Base-by-base conservation (phyloP, 1,139 yeast genomes). In the Entelexis sorbosivorans region DNA sequence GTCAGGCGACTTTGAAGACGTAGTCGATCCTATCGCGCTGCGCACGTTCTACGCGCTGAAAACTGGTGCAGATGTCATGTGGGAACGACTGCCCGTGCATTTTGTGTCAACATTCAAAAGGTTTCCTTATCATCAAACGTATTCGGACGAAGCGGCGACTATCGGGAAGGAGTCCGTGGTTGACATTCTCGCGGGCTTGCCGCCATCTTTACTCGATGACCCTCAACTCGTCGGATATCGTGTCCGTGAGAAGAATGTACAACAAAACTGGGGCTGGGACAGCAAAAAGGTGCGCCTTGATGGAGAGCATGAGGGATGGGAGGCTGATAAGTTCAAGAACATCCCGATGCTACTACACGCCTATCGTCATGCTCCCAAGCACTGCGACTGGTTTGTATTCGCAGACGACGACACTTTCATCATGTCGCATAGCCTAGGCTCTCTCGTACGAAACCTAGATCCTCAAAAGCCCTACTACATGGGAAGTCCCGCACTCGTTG, bases 1-100 rank as follows among this genome's bases (percentile, higher is more conserved):
- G 11, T 4, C 44, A 7, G 52, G 45, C 1, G 61, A 63, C 11
- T 44, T 14, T 11, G 20, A 35, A 24, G 55, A 47, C 7, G 55
- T 45, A 2, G n/a, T 52, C 16, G 53, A 54, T 29, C 49, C 51
- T 7, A 38, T 53, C 9, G 56, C 52, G 1, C 60, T 64, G 14
- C 58, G 60, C 6, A 47, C 63, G 9, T 67, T 65, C 50, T 49
- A 64, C 17, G 65, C 68, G 69, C 58, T 68, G 48, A 68, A 68
- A 49, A 65, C 70, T 4, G 71, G 72, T 7, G 63, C 65, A 8
- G 62, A 65, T 19, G 67, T 64, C 4, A 52, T 64, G 52, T 67
- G 70, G 70, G 56, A 64, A 16, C 63, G 71, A 13, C 52, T 68
- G 49, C 71, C 72, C 5, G 57, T 64, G 14, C 72, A 68, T 48